phyloP scores from a whole-genome alignment of 352 stramenopile genomes.

The Discostella stelligera region DNA sequence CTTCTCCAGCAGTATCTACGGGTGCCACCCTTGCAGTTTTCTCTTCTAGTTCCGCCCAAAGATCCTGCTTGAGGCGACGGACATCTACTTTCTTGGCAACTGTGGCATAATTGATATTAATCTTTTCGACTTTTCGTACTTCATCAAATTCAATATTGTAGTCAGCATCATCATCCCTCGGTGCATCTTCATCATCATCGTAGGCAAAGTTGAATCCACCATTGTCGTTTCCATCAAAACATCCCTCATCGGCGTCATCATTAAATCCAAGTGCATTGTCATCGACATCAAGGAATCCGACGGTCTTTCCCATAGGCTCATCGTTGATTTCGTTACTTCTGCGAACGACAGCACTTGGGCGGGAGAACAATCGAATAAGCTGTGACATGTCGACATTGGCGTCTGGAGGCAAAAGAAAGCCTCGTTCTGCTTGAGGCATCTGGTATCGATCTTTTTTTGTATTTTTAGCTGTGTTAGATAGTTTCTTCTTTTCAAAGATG shows the following conservation, averaged over 20 bases:
- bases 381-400: slow-evolving; percentile 61
- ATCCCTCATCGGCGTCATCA: slow-evolving; percentile 34
- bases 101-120: slow-evolving; percentile 90
- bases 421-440: slow-evolving; percentile 59
- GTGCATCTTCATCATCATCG: slow-evolving; percentile 41
- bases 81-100: slow-evolving; percentile 97
- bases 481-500: slow-evolving; percentile 42
- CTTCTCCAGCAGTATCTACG: slow-evolving; percentile 33
- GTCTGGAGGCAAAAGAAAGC: slow-evolving; percentile 74
- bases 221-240: slow-evolving; percentile 47
- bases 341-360: slow-evolving; percentile 57
- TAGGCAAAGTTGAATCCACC: slow-evolving; percentile 60
- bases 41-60: slow-evolving; percentile 88
- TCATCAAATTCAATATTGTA: slow-evolving; percentile 81
- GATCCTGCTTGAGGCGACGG: slow-evolving; percentile 92
- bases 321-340: slow-evolving; percentile 3
- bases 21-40: slow-evolving; percentile 39
- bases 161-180: slow-evolving; percentile 47
- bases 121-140: slow-evolving; percentile 91
- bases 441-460: slow-evolving; percentile 46
- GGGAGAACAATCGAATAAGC: slow-evolving; percentile 70
- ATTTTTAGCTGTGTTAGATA: slow-evolving; percentile 37
- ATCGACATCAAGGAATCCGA: slow-evolving; percentile 48
- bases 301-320: slow-evolving; percentile 32
- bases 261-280: slow-evolving; percentile 51